phyloP scores from a whole-genome alignment of 257 asterid species.

The Przewalskia tangutica region DNA sequence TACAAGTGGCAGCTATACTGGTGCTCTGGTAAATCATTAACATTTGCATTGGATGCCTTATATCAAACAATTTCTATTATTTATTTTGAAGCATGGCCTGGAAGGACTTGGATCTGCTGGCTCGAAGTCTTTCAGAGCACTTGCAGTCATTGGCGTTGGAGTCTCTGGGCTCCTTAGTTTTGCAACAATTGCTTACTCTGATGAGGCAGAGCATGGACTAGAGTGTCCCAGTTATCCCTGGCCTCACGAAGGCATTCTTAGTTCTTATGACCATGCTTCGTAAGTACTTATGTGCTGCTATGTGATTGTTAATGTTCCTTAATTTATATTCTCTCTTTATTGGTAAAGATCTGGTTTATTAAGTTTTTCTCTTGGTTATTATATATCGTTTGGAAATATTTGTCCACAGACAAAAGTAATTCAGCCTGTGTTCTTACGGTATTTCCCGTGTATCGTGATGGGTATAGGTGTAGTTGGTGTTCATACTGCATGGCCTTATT shows the following conservation, averaged over 20 bases:
- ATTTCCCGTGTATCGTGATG: neutral
- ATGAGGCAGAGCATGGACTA: constrained; percentile 64
- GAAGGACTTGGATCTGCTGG: constrained; percentile 28
- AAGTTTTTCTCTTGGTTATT: neutral
- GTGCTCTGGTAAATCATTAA: neutral
- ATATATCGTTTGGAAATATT: neutral
- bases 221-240: constrained; percentile 56
- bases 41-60: neutral
- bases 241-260: constrained; percentile 61
- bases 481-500: neutral
- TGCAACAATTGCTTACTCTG: constrained; percentile 41
- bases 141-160: constrained; percentile 48
- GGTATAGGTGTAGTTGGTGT: neutral
- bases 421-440: neutral
- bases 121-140: constrained; percentile 24
- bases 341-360: neutral
- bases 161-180: constrained; percentile 42
- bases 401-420: neutral
- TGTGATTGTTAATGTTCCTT: neutral
- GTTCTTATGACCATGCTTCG: constrained; percentile 67
- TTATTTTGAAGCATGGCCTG: constrained; percentile 19
- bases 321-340: neutral
- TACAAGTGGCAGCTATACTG: neutral
- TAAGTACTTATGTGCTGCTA: constrained; percentile 21
- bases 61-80: neutral